Base-by-base conservation (phyloP, 2,329 filamentous ascomycete genomes). In the Epichloe coenophiala region DNA sequence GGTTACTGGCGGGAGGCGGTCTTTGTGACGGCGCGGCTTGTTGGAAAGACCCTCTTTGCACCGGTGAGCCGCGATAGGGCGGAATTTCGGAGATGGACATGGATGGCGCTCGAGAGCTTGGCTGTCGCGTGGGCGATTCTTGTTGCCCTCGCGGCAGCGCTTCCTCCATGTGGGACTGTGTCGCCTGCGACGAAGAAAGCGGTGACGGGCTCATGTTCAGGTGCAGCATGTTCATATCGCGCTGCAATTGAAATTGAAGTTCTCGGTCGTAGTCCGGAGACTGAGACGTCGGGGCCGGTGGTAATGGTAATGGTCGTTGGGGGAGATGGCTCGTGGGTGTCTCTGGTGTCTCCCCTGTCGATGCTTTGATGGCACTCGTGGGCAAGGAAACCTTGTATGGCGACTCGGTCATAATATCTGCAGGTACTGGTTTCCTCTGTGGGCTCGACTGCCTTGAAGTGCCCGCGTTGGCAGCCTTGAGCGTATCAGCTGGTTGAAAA, bases 371-470 rank as follows among this genome's bases (percentile, higher is more conserved):
- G 0, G 66, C 64, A 44, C 62, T 68, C 15, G 72, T 68, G 19
- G 81, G 80, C 27, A 84, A 69, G 15, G 83, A 74, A 11, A 80
- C 70, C 58, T 79, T 84, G 2, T 75, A 67, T 7, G 83, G 80
- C 4, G 81, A 81, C 15, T 66, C 59, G 11, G 68, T 60, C 52
- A 51, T 56, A 12, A 51, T 56, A 11, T 53, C 56, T 57, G 35
- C 47, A 4, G 68, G 66, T 44, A 77, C 71, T 37, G 74, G 77
- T 64, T 75, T 80, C 59, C 73, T 71, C 63, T 78, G 81, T 3
- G 82, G 81, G 37, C 80, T 82, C 3, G 71, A 64, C 59, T 82
- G 79, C 47, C 80, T 71, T 12, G 77, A 72, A 0, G 74, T 76
- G 9, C 66, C 69, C 1, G 68, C 61, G 40, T 68, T 65, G 27